Evolutionary conservation across 805 yeast genomes (phyloP).

Genomic region (Suhomyces sp.): DNA sequence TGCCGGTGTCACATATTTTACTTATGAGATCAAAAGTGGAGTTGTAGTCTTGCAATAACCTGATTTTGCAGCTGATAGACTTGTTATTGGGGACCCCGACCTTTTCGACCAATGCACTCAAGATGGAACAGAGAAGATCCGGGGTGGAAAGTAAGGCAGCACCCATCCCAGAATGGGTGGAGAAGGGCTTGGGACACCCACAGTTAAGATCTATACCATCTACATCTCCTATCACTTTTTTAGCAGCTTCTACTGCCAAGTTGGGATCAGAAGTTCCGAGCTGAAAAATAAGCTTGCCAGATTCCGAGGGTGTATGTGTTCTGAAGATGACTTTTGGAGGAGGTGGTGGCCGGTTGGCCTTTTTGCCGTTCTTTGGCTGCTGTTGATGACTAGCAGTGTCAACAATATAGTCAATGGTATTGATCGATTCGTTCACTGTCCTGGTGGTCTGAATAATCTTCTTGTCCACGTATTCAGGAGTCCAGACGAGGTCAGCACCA

Average conservation of each 20-base stretch:
- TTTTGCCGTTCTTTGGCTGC: constrained; percentile 29
- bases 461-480: constrained; percentile 88
- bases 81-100: constrained; percentile 76
- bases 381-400: constrained; percentile 19
- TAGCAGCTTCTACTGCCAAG: constrained; percentile 85
- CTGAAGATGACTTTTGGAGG: constrained; percentile 64
- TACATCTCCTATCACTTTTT: constrained; percentile 77
- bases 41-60: constrained; percentile 64
- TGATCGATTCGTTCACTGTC: constrained; percentile 50
- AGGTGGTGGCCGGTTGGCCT: constrained; percentile 34
- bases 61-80: constrained; percentile 87
- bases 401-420: constrained; percentile 59
- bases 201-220: constrained; percentile 92
- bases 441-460: constrained; percentile 72
- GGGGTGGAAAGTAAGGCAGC: constrained; percentile 87
- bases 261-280: constrained; percentile 84
- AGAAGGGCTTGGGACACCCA: constrained; percentile 96
- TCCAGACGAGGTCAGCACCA: constrained; percentile 95
- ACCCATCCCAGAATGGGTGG: constrained; percentile 96
- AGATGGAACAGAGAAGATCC: constrained; percentile 67
- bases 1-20: constrained; percentile 63
- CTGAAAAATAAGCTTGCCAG: constrained; percentile 75
- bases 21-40: constrained; percentile 58
- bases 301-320: constrained; percentile 62
- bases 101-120: constrained; percentile 63